Base-by-base conservation (phyloP, 1,284 basidiomycete species). In the Malassezia restricta region DNA sequence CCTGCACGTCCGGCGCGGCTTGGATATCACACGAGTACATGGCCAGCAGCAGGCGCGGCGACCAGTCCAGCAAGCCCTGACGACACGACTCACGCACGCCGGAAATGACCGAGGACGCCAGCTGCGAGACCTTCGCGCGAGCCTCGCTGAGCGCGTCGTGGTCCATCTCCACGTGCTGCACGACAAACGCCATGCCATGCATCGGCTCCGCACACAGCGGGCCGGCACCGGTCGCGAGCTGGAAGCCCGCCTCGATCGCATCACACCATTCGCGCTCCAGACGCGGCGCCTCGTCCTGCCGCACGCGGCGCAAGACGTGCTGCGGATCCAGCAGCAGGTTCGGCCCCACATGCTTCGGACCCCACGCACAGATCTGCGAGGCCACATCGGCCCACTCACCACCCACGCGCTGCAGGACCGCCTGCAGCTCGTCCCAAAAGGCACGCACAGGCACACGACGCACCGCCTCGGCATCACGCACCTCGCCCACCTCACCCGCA, bases 11-110 rank as follows among this genome's bases (percentile, higher is more conserved):
- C 65, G 89, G 89, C 8, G 91, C 90, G 1, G 91, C 88, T 76
- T 96, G 94, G 57, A 99, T 96, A 71, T 98, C 91, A 75, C 94
- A 99, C 6, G 85, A 85, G 76, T 99, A 99, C 88, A 96, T 96
- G 1, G 94, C 94, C 50, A 98, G 78, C 83, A 94, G 88, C 62
- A 98, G 79, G 39, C 94, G 80, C 14, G 94, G 94, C 7, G 89
- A 94, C 94, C 94, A 99, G 74, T 98, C 94, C 42, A 98, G 77
- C 58, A 99, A 74, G 0, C 85, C 90, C 58, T 82, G 83, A 54
- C 86, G 80, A 69, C 89, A 96, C 0, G 86, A 84, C 66, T 98
- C 94, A 68, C 85, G 81, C 40, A 90, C 82, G 6, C 83, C 80
- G 14, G 92, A 87, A 65, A 95, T 91, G 46, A 95, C 77, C 7